A percentile compares a stretch with the other conserved stretches of the same genome.
These are phyloP conservation scores for Aspergillus persii DNA, from an alignment of 2,329 filamentous ascomycete species.

Conservation along the genomic window DNA sequence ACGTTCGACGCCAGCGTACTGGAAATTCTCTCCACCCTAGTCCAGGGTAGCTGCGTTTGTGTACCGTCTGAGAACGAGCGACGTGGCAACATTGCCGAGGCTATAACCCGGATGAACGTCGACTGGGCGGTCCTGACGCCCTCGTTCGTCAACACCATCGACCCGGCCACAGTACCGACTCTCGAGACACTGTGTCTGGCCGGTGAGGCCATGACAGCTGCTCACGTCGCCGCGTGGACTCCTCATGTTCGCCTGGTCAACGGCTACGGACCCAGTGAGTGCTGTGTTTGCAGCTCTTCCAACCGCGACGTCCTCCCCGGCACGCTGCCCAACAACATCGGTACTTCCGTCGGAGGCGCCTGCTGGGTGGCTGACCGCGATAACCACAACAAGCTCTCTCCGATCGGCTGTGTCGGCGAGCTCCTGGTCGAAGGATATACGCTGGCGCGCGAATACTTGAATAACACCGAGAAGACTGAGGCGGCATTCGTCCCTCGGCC, in stretches of 20 bases:
- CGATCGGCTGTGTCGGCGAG: constrained; percentile 26
- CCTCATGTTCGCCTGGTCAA: constrained; percentile 35
- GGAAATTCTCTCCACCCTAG: constrained; percentile 19
- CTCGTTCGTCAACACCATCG: constrained; percentile 24
- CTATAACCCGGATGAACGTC: constrained; percentile 32
- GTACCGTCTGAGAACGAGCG: constrained; percentile 48
- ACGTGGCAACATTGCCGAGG: constrained; percentile 43
- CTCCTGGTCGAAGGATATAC: constrained; percentile 32
- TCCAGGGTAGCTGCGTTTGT: constrained; percentile 33
- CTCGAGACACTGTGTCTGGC: constrained; percentile 36
- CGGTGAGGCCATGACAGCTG: constrained; percentile 23
- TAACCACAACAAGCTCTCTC: constrained; percentile 29
- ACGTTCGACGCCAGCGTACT: constrained; percentile 36
- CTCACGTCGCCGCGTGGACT: constrained; percentile 24
- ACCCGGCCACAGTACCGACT: constrained; percentile 35
- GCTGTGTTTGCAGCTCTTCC: constrained; percentile 25
- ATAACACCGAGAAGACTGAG: constrained; percentile 26
- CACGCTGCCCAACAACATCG: constrained; percentile 16
- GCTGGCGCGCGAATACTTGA: constrained; percentile 33
- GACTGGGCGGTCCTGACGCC: constrained; percentile 9
- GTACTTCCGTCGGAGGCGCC: constrained; percentile 17
- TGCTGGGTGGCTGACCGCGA: constrained; percentile 30
- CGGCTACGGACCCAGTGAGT: constrained; percentile 35
- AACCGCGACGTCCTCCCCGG: constrained; percentile 7
- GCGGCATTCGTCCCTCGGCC: constrained; percentile 21